phyloP scores from a whole-genome alignment of 2,329 filamentous ascomycete species.

The Periconia sp. region DNA sequence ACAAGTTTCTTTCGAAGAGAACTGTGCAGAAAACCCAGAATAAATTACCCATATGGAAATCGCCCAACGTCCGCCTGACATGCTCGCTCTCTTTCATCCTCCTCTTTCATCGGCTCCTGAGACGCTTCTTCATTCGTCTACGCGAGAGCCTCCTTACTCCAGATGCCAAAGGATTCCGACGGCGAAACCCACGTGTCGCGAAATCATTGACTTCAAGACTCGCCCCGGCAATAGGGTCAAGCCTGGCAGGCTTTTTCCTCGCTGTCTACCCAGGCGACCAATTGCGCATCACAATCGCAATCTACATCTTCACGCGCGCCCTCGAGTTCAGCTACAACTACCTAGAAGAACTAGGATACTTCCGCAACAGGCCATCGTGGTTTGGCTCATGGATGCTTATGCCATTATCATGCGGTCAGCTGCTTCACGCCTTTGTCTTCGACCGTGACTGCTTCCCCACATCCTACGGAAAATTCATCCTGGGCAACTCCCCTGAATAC shows the following conservation, averaged over 20 bases:
- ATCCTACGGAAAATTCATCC: slow-evolving; percentile 65
- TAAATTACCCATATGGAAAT: slow-evolving; percentile 51
- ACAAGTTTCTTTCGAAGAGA: slow-evolving; percentile 40
- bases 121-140: slow-evolving; percentile 83
- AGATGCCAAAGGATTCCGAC: slow-evolving; percentile 78
- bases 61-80: slow-evolving; percentile 73
- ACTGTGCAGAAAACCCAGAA: slow-evolving; percentile 33
- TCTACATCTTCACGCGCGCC: slow-evolving; percentile 78
- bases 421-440: slow-evolving; percentile 55
- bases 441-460: slow-evolving; percentile 56
- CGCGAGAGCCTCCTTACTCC: slow-evolving; percentile 76
- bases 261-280: slow-evolving; percentile 73
- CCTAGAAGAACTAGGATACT: slow-evolving; percentile 68
- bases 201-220: slow-evolving; percentile 77
- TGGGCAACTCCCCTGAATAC: slow-evolving; percentile 74
- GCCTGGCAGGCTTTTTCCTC: slow-evolving; percentile 79
- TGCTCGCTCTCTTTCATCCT: slow-evolving; percentile 82
- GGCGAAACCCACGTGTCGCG: slow-evolving; percentile 77
- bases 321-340: slow-evolving; percentile 87
- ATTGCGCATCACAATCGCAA: slow-evolving; percentile 75
- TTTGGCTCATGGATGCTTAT: slow-evolving; percentile 56
- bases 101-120: slow-evolving; percentile 83
- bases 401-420: slow-evolving; percentile 52
- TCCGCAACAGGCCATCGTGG: slow-evolving; percentile 70
- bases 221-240: slow-evolving; percentile 87